Evolutionary conservation across 352 stramenopile genomes (phyloP).

Genomic region (Phytophthora quininea): DNA sequence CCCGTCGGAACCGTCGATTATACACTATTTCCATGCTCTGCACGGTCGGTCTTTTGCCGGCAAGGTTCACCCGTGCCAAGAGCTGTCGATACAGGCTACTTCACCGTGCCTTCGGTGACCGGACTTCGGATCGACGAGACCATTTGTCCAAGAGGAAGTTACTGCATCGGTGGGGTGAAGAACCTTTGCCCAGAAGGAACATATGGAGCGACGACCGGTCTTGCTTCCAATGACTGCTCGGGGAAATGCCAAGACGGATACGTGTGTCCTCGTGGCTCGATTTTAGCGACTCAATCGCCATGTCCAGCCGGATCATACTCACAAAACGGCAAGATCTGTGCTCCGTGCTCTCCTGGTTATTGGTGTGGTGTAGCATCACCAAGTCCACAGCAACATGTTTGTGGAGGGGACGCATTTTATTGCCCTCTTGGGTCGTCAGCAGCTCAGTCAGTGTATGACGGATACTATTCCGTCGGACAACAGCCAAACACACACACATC

Average conservation of each 20-base stretch:
- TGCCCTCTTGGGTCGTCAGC: slow-evolving; percentile 61
- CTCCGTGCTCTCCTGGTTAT: slow-evolving; percentile 60
- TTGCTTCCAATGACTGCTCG: slow-evolving; percentile 49
- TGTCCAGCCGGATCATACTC: slow-evolving; percentile 69
- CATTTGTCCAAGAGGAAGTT: slow-evolving; percentile 65
- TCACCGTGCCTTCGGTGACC: slow-evolving; percentile 39
- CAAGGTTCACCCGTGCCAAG: slow-evolving; percentile 45
- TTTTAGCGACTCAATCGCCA: slow-evolving; percentile 43
- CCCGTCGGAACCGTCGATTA: slow-evolving; percentile 52
- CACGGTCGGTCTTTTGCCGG: slow-evolving; percentile 51
- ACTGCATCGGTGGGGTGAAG: slow-evolving; percentile 55
- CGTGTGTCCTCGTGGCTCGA: slow-evolving; percentile 53
- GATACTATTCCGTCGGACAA: slow-evolving; percentile 53
- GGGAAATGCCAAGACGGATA: slow-evolving; percentile 64
- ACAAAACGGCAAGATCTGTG: slow-evolving; percentile 56
- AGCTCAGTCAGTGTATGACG: slow-evolving; percentile 32
- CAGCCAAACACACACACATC: slow-evolving; percentile 44
- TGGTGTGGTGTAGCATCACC: slow-evolving; percentile 55
- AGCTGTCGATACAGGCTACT: slow-evolving; percentile 50
- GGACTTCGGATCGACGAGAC: slow-evolving; percentile 53
- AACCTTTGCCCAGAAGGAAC: slow-evolving; percentile 61
- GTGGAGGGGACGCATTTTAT: slow-evolving; percentile 45
- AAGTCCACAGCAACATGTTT: slow-evolving; percentile 55
- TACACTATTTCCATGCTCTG: slow-evolving; percentile 38
- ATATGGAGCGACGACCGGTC: slow-evolving; percentile 52